phyloP scores from a whole-genome alignment of 1,284 basidiomycete genomes.

The Sporisorium reilianum region DNA sequence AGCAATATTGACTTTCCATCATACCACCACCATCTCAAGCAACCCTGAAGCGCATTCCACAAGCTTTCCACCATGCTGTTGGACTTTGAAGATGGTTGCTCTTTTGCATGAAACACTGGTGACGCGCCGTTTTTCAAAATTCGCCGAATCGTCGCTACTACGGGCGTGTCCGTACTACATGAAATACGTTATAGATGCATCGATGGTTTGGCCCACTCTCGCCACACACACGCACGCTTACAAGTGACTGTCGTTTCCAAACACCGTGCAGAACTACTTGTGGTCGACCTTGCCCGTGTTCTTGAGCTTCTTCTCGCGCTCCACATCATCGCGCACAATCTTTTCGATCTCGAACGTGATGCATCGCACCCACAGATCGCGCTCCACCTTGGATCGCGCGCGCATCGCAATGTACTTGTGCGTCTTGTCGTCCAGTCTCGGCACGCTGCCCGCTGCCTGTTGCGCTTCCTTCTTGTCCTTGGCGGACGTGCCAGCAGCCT shows the following conservation, averaged over 20 bases:
- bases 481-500: background rate
- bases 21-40: no score
- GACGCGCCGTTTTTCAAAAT: no score
- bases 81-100: no score
- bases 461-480: conserved; percentile 7
- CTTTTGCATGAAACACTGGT: no score
- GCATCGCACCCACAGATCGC: conserved; percentile 89
- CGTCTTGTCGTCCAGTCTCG: conserved; percentile 75
- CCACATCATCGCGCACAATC: conserved; percentile 69
- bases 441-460: conserved; percentile 66
- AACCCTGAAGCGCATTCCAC: no score
- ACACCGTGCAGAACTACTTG: conserved; percentile 10
- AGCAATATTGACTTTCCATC: no score
- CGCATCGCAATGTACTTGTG: conserved; percentile 78
- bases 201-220: background rate
- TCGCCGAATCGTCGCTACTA: no score
- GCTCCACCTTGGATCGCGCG: conserved; percentile 81
- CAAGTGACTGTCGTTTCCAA: background rate
- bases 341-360: conserved; percentile 85
- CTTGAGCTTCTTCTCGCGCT: conserved; percentile 65
- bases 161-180: no score
- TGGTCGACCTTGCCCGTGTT: conserved; percentile 51
- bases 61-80: no score
- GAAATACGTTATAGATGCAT: no score
- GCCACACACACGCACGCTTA: no score